phyloP scores from a whole-genome alignment of 305 asterid genomes.

The Fraxinus latifolia region DNA sequence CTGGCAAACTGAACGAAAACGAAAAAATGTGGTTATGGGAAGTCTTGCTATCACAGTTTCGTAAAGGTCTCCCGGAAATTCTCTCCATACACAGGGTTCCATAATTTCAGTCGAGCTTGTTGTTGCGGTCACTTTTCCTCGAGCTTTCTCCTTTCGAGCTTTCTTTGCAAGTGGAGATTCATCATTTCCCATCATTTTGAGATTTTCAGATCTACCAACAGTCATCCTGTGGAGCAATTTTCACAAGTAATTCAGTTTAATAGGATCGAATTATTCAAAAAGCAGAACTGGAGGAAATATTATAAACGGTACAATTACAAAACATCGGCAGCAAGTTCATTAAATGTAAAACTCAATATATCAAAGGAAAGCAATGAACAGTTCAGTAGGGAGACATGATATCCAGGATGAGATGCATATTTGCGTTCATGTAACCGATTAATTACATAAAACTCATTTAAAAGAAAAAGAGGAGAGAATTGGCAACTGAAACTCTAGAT shows the following conservation, averaged over 20 bases:
- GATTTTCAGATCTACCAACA: slow-evolving; percentile 40
- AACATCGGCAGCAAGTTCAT: background rate
- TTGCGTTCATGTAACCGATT: background rate
- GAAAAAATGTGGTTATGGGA: slow-evolving; percentile 39
- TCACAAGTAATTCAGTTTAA: slow-evolving; percentile 19
- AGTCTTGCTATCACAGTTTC: slow-evolving; percentile 50
- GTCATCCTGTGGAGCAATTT: slow-evolving; percentile 34
- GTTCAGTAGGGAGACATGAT: background rate
- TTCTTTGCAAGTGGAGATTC: slow-evolving; percentile 39
- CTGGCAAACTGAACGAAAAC: slow-evolving; percentile 39
- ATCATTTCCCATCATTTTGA: slow-evolving; percentile 43
- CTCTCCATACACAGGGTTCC: slow-evolving; percentile 45
- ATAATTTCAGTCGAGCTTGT: slow-evolving; percentile 23
- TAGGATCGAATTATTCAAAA: background rate
- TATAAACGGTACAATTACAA: background rate
- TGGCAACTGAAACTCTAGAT: background rate
- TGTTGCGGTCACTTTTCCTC: slow-evolving; percentile 25
- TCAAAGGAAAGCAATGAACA: background rate
- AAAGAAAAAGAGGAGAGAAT: background rate
- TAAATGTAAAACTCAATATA: background rate
- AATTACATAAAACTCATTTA: background rate
- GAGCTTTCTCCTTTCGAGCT: slow-evolving; percentile 36
- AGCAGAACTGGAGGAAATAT: background rate
- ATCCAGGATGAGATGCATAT: background rate
- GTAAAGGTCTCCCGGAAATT: slow-evolving; percentile 47